A percentile compares a stretch with the other conserved stretches of the same genome.
phyloP scores from a whole-genome alignment of 257 asterid species.

The Ocimum tenuiflorum region DNA sequence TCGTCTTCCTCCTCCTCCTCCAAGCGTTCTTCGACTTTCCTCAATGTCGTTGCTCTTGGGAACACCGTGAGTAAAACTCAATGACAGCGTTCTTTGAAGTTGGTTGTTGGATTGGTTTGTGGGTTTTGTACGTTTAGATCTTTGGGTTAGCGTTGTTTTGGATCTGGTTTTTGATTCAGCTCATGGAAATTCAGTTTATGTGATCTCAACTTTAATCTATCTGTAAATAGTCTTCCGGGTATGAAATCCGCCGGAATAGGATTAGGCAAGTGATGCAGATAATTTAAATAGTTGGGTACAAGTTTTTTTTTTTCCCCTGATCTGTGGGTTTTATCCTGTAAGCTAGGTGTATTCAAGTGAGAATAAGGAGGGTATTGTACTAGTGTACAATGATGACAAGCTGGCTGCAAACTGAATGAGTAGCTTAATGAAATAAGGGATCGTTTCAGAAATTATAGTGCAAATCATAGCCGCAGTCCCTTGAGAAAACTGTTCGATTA shows the following conservation, averaged over 20 bases:
- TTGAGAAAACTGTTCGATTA: background rate
- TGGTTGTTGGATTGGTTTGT: background rate
- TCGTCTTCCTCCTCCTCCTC: constrained; percentile 48
- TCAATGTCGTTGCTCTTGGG: constrained; percentile 91
- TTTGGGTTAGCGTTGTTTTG: background rate
- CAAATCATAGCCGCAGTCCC: background rate
- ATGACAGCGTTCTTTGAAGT: constrained; percentile 17
- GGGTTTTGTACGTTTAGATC: constrained; percentile 11
- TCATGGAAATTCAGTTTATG: background rate
- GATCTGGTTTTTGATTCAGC: constrained; percentile 23
- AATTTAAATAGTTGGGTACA: background rate
- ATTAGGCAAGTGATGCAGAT: constrained; percentile 8
- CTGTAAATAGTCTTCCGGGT: background rate
- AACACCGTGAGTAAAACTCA: constrained; percentile 53
- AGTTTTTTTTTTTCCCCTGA: background rate
- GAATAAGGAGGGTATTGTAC: background rate
- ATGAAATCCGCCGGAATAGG: constrained; percentile 1
- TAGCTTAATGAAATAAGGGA: background rate
- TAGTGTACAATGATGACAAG: background rate
- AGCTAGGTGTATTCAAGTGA: background rate
- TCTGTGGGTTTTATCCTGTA: constrained; percentile 1
- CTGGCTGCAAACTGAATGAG: background rate
- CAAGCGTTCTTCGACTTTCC: constrained; percentile 75
- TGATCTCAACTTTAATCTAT: background rate
- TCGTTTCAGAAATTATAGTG: background rate